Evolutionary conservation across 1,284 basidiomycete genomes (phyloP).

Genomic region (Vanrija pseudolonga): DNA sequence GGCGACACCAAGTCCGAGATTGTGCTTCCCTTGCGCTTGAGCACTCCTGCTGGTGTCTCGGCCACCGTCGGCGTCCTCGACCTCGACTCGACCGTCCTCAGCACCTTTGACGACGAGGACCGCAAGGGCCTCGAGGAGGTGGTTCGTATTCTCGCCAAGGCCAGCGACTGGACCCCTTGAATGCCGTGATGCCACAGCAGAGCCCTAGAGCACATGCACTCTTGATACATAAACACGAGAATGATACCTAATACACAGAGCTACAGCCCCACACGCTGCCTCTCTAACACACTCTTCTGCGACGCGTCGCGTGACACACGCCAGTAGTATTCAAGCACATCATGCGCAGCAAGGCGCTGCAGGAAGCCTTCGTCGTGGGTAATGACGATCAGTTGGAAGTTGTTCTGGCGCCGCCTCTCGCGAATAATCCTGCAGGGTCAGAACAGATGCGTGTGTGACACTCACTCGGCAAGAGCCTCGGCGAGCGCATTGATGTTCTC

Average conservation of each 20-base stretch:
- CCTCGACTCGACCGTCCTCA: conserved; percentile 70
- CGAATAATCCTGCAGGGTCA: conserved; percentile 70
- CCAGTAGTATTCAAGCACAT: conserved; percentile 92
- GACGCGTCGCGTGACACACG: conserved; percentile 48
- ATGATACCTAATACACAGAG: not conserved
- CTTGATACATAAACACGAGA: not conserved
- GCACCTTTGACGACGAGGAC: conserved; percentile 72
- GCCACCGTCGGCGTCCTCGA: conserved; percentile 71
- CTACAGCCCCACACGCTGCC: conserved; percentile 35
- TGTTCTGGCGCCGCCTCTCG: conserved; percentile 78
- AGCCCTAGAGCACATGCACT: not conserved
- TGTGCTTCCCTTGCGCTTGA: conserved; percentile 63
- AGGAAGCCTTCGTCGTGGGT: conserved; percentile 77
- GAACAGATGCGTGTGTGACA: conserved; percentile 13
- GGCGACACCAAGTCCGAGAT: conserved; percentile 81
- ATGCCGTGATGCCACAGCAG: too few species aligned
- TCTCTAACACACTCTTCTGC: conserved; percentile 50
- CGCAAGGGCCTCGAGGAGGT: conserved; percentile 67
- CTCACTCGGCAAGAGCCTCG: conserved; percentile 83
- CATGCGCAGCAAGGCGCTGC: conserved; percentile 65
- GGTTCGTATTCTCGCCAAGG: conserved; percentile 56
- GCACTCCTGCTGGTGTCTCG: conserved; percentile 24
- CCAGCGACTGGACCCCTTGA: conserved; percentile 26
- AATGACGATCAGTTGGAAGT: conserved; percentile 97
- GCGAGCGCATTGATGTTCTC: conserved; percentile 97